phyloP scores from a whole-genome alignment of 805 yeast species.

The Kluyveromyces nonfermentans region DNA sequence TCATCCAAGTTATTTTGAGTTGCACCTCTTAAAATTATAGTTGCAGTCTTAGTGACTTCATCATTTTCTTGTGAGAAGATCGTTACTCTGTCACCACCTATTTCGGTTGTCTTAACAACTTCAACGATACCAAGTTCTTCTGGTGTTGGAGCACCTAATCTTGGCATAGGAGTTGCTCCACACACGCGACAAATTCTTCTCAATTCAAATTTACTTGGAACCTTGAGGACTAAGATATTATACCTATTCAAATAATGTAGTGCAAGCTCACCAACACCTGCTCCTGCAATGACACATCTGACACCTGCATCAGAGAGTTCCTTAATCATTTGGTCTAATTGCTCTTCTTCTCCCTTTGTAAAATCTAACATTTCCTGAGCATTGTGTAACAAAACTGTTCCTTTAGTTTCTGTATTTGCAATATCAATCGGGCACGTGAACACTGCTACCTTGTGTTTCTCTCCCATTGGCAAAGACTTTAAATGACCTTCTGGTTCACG shows the following conservation, averaged over 20 bases:
- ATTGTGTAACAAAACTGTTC: constrained; percentile 90
- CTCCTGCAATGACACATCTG: constrained; percentile 86
- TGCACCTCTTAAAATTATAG: constrained; percentile 92
- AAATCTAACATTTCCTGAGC: constrained; percentile 96
- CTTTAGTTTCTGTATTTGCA: constrained; percentile 95
- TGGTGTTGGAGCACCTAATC: constrained; percentile 90
- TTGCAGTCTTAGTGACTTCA: constrained; percentile 69
- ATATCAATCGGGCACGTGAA: constrained; percentile 92
- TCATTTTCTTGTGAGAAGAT: constrained; percentile 69
- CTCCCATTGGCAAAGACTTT: constrained; percentile 42
- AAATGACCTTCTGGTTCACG: constrained; percentile 93
- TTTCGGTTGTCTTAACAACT: constrained; percentile 80
- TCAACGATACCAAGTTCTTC: constrained; percentile 90
- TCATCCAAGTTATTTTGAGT: constrained; percentile 91
- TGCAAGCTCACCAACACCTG: constrained; percentile 86
- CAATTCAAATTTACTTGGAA: constrained; percentile 88
- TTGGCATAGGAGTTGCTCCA: constrained; percentile 92
- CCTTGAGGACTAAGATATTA: constrained; percentile 74
- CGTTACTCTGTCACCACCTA: constrained; percentile 96
- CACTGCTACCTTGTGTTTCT: constrained; percentile 77
- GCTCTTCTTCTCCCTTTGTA: constrained; percentile 92
- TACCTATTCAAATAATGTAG: constrained; percentile 86
- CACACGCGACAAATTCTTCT: constrained; percentile 93
- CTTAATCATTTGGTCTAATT: constrained; percentile 74
- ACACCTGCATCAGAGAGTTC: constrained; percentile 80